These are phyloP conservation scores for Hypoxylon fuscum DNA, from an alignment of 495 filamentous ascomycete species.

Conservation along the genomic window DNA sequence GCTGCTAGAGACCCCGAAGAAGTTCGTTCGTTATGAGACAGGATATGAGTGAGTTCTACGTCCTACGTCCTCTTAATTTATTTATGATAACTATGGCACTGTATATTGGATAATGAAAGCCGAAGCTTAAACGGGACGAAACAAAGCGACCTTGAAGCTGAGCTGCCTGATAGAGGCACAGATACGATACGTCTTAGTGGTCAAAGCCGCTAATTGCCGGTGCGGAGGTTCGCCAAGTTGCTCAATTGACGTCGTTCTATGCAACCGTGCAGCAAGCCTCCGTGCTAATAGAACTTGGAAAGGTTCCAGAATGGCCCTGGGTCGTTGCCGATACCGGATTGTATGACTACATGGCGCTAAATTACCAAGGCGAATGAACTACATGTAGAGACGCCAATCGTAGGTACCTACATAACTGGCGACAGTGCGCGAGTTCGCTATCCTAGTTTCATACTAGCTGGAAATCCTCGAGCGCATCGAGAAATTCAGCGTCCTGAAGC, in stretches of 20 bases:
- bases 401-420: too few relatives aligned
- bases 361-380: too few relatives aligned
- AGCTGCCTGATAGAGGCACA: slow-evolving; percentile 9
- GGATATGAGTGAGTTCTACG: background rate
- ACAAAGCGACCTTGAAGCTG: slow-evolving; percentile 1
- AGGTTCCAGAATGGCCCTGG: too few relatives aligned
- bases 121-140: slow-evolving; percentile 2
- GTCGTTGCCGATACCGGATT: slow-evolving; percentile 25
- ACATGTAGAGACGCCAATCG: too few relatives aligned
- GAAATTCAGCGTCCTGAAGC: slow-evolving; percentile 13
- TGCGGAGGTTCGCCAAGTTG: slow-evolving; percentile 21
- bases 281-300: background rate
- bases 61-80: background rate
- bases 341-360: too few relatives aligned
- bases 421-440: too few relatives aligned
- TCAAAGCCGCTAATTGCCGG: slow-evolving; percentile 13
- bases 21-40: background rate
- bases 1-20: background rate
- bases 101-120: slow-evolving; percentile 4
- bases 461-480: slow-evolving; percentile 21
- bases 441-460: slow-evolving; percentile 8
- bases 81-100: slow-evolving; percentile 1
- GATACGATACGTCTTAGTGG: background rate
- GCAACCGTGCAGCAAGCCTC: slow-evolving; percentile 9
- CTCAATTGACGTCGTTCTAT: slow-evolving; percentile 45